Percentiles rank a stretch among this genome's conserved stretches.
Evolutionary conservation across 371 early-diverging fungal species (phyloP).

Genomic region (Batrachochytrium dendrobatidis): DNA sequence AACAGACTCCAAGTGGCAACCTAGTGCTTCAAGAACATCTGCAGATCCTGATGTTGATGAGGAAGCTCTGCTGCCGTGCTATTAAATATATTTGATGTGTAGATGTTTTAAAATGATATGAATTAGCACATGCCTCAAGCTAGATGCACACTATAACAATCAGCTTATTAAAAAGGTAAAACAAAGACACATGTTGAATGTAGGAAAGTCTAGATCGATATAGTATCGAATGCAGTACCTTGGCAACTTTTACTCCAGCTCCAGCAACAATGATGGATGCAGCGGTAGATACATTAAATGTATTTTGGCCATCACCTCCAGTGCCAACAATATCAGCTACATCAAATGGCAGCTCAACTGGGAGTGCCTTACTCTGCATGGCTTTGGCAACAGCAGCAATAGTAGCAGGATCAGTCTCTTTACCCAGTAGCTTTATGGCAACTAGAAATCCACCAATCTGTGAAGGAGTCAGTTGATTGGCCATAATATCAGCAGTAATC

Average conservation of each 20-base stretch:
- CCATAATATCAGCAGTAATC: constrained; percentile 70
- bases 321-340: constrained; percentile 88
- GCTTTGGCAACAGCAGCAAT: constrained; percentile 57
- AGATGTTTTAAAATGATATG: background rate
- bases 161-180: background rate
- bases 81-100: background rate
- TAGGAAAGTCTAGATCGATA: no score
- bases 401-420: constrained; percentile 68
- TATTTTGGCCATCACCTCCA: constrained; percentile 96
- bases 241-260: constrained; percentile 87
- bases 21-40: constrained; percentile 81
- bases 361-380: constrained; percentile 31
- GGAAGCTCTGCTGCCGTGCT: constrained; percentile 94
- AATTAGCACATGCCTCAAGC: background rate
- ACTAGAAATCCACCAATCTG: constrained; percentile 84
- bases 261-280: constrained; percentile 88
- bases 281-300: constrained; percentile 93
- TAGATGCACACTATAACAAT: background rate
- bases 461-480: constrained; percentile 60
- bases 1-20: constrained; percentile 61
- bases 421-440: constrained; percentile 58
- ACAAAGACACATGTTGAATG: background rate
- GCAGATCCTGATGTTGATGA: constrained; percentile 92
- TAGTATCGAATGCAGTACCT: no score
- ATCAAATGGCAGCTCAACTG: constrained; percentile 1